Conservation (phyloP, 2,329 filamentous ascomycete genomes). For the Aspergillus udagawae region DNA sequence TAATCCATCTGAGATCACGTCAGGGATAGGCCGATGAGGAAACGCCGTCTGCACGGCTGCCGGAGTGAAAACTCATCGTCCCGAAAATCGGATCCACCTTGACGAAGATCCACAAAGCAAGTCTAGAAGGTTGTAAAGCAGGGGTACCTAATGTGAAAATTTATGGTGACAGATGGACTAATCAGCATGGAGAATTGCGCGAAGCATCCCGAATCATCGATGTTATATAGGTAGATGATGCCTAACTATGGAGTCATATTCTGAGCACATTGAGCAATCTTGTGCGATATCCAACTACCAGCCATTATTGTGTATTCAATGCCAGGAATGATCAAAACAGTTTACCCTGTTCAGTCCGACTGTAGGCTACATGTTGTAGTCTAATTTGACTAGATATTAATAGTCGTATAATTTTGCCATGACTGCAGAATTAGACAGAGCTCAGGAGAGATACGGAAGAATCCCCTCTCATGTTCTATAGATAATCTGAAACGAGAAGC, state of each 20-base stretch:
- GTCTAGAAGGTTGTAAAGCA: slow-evolving; percentile 8
- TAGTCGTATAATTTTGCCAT: not conserved
- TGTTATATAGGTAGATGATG: not conserved
- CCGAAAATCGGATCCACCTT: not conserved
- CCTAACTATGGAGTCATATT: not conserved
- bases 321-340: not conserved
- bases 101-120: slow-evolving; percentile 3
- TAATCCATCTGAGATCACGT: not conserved
- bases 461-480: not conserved
- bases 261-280: not conserved
- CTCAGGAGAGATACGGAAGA: not conserved
- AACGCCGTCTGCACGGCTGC: not conserved
- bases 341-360: not conserved
- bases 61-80: not conserved
- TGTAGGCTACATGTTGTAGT: not conserved
- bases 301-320: not conserved
- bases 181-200: slow-evolving; percentile 10
- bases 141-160: slow-evolving; percentile 5
- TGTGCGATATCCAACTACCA: not conserved
- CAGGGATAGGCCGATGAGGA: not conserved
- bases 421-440: not conserved
- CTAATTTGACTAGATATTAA: too few relatives aligned
- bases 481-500: not conserved
- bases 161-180: slow-evolving; percentile 17
- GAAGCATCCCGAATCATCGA: not conserved